Evolutionary conservation across 1,284 basidiomycete species (phyloP).

Genomic region (Hortiboletus rubellus): DNA sequence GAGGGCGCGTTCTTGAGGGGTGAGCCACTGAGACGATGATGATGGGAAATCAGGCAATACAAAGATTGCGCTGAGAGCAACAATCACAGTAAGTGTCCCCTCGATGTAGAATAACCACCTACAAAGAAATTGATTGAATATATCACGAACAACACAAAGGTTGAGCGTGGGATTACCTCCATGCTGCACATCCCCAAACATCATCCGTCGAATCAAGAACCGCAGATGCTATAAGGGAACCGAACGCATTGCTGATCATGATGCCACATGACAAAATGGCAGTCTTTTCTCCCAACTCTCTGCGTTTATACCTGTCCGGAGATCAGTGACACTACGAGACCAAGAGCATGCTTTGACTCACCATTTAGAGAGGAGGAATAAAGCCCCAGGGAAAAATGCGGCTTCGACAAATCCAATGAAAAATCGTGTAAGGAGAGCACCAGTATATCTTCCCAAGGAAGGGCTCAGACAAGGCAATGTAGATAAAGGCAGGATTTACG

Average conservation of each 20-base stretch:
- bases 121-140: neutral
- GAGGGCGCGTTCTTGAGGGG: slow-evolving; percentile 62
- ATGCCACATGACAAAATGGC: slow-evolving; percentile 72
- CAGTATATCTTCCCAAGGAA: slow-evolving; percentile 51
- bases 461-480: slow-evolving; percentile 10
- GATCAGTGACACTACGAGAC: neutral
- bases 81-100: slow-evolving; percentile 62
- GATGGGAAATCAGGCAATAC: slow-evolving; percentile 79
- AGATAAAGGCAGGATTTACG: slow-evolving; percentile 16
- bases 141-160: neutral
- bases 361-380: slow-evolving; percentile 51
- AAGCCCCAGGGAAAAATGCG: slow-evolving; percentile 77
- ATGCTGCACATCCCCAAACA: slow-evolving; percentile 67
- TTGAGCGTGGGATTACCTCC: slow-evolving; percentile 46
- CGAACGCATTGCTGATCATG: slow-evolving; percentile 82
- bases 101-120: slow-evolving; percentile 75
- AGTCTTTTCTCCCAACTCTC: slow-evolving; percentile 70
- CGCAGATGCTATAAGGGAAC: slow-evolving; percentile 73
- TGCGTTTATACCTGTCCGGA: slow-evolving; percentile 51
- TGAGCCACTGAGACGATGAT: slow-evolving; percentile 56
- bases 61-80: slow-evolving; percentile 62
- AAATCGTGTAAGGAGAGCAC: slow-evolving; percentile 70
- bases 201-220: slow-evolving; percentile 75
- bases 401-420: slow-evolving; percentile 69
- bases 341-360: neutral